These are phyloP conservation scores for Bipolaris oryzae DNA, from an alignment of 2,329 filamentous ascomycete genomes.

Conservation along the genomic window DNA sequence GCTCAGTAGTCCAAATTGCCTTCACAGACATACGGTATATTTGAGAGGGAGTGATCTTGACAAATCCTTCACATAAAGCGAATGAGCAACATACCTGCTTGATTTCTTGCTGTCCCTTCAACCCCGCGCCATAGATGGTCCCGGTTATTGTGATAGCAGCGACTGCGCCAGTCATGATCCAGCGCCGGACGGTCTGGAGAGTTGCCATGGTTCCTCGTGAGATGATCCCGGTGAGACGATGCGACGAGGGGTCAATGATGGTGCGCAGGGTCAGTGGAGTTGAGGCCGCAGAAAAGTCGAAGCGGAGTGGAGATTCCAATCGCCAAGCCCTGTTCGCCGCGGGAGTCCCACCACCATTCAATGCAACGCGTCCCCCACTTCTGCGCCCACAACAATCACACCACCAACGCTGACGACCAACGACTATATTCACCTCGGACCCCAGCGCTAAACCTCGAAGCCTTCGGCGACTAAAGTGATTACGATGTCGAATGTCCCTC, in stretches of 20 bases:
- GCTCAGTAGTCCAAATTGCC: no score
- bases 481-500: constrained; percentile 42
- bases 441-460: not conserved
- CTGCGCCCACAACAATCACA: constrained; percentile 20
- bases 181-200: constrained; percentile 51
- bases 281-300: constrained; percentile 10
- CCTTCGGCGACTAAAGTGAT: not conserved
- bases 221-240: not conserved
- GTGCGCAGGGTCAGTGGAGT: not conserved
- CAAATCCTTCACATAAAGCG: not conserved
- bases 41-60: not conserved
- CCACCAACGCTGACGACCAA: not conserved
- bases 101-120: constrained; percentile 61
- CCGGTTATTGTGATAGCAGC: constrained; percentile 63
- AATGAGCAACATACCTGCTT: constrained; percentile 53
- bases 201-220: constrained; percentile 24
- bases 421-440: not conserved
- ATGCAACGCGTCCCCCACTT: constrained; percentile 17
- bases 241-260: constrained; percentile 1
- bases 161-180: constrained; percentile 61
- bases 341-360: constrained; percentile 26
- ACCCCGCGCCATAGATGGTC: constrained; percentile 63
- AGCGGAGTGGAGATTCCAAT: constrained; percentile 11
- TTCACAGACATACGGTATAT: not conserved
- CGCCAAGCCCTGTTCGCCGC: constrained; percentile 34